phyloP scores from a whole-genome alignment of 805 yeast genomes.

The Wickerhamiella qilinensis region DNA sequence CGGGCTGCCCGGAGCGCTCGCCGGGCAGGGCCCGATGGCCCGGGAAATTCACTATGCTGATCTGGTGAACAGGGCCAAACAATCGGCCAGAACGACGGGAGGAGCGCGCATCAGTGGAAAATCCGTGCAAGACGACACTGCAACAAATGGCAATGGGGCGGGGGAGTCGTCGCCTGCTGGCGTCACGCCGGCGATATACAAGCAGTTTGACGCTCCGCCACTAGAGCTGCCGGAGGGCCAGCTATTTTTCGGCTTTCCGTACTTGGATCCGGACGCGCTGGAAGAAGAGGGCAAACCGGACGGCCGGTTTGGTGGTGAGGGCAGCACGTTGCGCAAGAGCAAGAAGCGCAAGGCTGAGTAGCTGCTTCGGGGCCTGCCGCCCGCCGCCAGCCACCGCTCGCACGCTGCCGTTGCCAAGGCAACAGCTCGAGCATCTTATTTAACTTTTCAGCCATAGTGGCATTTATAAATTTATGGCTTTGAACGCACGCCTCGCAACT shows the following conservation, averaged over 20 bases:
- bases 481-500: no score
- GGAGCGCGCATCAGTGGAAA: conserved; percentile 12
- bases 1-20: conserved; percentile 2
- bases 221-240: conserved; percentile 67
- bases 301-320: conserved; percentile 42
- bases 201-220: conserved; percentile 36
- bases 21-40: conserved; percentile 52
- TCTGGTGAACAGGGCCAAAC: conserved; percentile 26
- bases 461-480: no score
- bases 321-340: conserved; percentile 58
- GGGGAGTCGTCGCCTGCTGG: conserved; percentile 6
- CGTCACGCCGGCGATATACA: conserved; percentile 12
- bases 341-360: conserved; percentile 53
- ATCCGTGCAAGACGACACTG: conserved; percentile 4
- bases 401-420: no score
- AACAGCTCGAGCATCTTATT: no score
- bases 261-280: conserved; percentile 27
- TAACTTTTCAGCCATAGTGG: no score
- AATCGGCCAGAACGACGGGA: conserved; percentile 8
- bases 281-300: conserved; percentile 21
- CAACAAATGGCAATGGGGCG: not conserved
- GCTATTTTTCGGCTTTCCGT: conserved; percentile 86
- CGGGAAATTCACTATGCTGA: conserved; percentile 48
- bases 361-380: no score
- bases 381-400: no score